Evolutionary conservation across 1,284 basidiomycete species (phyloP), one percentile per base, ranked within the genome.

Genomic region (Amylostereum chailletii): DNA sequence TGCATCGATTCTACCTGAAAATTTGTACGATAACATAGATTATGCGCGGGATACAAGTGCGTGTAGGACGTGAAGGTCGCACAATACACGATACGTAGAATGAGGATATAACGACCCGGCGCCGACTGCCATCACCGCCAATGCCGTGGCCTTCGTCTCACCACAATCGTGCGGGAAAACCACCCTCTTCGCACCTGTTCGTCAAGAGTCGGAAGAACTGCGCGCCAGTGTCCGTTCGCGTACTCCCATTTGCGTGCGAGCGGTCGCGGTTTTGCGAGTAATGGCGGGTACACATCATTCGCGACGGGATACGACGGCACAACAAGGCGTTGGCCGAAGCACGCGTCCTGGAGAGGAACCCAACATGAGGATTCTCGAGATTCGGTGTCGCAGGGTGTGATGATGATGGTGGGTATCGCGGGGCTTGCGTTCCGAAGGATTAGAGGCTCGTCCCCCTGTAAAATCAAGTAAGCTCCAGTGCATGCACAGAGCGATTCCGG

Each of bases 281-380:
- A 60, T 6, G 76, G 77, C 42, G 77, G 77, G 55, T 72, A 72
- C 10, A 63, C 59, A 34, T 66, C 60, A 59, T 81, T 81, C 52
- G 74, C 70, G n/a, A 64, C 66, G 3, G 69, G 65, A 54, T 77
- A 67, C 19, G 63, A 64, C 4, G 79, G 79, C 10, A 82, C 72
- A 1, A 71, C 70, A n/a, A 81, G 71, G 36, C 66, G 65, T 43
- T 65, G 64, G 40, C 74, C 73, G 55, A 79, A 81, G 9, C 68
- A 72, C 7, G 71, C 67, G 58, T 81, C 72, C 61, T 81, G 78
- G 54, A 70, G 69, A 8, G 79, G 79, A 26, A 79, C 67, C 53
- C 69, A 71, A 55, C 65, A 72, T 5, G 70, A 65, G 4, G 61
- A 65, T 49, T 72, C 69, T 39, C 60, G 66, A 2, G 63, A 55